Percentiles rank a stretch among this genome's conserved stretches.
phyloP scores from a whole-genome alignment of 2,329 filamentous ascomycete genomes.

The Alternaria ethzedia region DNA sequence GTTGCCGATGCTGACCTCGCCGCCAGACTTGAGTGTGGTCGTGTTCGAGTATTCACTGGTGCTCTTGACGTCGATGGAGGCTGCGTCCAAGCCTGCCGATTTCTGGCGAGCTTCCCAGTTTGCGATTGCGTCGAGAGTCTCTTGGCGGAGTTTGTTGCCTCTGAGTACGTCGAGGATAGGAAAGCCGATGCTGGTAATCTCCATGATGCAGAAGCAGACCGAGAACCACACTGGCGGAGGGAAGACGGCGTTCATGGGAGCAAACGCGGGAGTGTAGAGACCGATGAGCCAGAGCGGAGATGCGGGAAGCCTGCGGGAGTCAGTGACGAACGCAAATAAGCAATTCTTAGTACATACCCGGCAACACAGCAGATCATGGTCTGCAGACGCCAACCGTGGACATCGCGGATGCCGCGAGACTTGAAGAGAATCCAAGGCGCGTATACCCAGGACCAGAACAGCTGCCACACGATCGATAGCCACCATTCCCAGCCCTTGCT shows the following conservation, averaged over 20 bases:
- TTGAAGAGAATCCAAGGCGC: conserved; percentile 45
- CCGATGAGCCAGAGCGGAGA: conserved; percentile 44
- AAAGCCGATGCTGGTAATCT: conserved; percentile 38
- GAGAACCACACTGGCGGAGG: conserved; percentile 41
- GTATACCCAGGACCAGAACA: conserved; percentile 47
- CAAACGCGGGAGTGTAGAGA: conserved; percentile 41
- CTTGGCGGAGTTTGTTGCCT: conserved; percentile 34
- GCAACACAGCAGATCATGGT: conserved; percentile 43
- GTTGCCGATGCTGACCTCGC: conserved; percentile 16
- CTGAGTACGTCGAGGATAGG: conserved; percentile 39
- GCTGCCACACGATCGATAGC: conserved; percentile 45
- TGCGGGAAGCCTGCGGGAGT: conserved; percentile 34
- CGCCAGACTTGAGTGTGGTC: conserved; percentile 23
- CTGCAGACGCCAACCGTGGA: conserved; percentile 42
- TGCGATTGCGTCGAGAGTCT: conserved; percentile 43
- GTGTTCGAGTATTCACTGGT: conserved; percentile 23
- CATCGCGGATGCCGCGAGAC: conserved; percentile 41
- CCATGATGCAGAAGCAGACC: conserved; percentile 42
- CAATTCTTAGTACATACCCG: conserved; percentile 27
- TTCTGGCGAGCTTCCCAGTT: conserved; percentile 42
- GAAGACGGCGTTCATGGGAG: conserved; percentile 29
- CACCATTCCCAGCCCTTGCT: conserved; percentile 48
- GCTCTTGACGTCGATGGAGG: conserved; percentile 16
- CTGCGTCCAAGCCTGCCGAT: conserved; percentile 7
- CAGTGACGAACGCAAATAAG: background rate